Percentiles rank a stretch among this genome's conserved stretches.
These are phyloP conservation scores for Salvia splendens DNA, from an alignment of 257 asterid genomes.

Conservation along the genomic window DNA sequence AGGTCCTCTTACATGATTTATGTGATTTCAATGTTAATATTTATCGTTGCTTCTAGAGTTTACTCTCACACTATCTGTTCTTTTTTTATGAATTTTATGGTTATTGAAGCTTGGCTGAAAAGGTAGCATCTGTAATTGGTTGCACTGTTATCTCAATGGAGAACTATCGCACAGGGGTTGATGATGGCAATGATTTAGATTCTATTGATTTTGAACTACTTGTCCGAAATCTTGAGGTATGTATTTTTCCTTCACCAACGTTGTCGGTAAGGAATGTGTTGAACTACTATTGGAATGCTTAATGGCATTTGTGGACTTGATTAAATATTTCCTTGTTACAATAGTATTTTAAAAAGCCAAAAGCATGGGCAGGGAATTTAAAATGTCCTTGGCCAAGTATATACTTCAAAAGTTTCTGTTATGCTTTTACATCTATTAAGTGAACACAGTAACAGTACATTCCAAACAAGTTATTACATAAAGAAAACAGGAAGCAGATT, in stretches of 20 bases:
- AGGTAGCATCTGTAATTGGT: constrained; percentile 94
- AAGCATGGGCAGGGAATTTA: neutral
- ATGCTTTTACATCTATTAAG: neutral
- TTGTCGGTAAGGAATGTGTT: constrained; percentile 1
- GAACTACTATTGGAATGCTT: neutral
- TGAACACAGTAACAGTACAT: neutral
- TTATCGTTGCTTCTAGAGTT: constrained; percentile 5
- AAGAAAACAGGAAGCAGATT: neutral
- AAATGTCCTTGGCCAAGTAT: neutral
- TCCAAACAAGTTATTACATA: no score
- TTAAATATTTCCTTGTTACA: constrained; percentile 5
- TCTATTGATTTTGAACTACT: constrained; percentile 88
- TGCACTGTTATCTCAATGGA: constrained; percentile 91
- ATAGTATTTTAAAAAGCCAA: no score
- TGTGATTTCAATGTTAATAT: constrained; percentile 1
- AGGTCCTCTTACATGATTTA: constrained; percentile 46
- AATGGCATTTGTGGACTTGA: constrained; percentile 15
- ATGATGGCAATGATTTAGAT: constrained; percentile 88
- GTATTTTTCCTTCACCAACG: constrained; percentile 5
- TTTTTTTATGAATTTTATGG: constrained; percentile 35
- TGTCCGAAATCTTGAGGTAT: constrained; percentile 86
- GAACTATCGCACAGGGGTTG: constrained; percentile 89
- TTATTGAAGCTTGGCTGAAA: constrained; percentile 93
- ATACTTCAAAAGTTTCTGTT: neutral
- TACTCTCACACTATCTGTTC: constrained; percentile 23